These are phyloP conservation scores for Bipolaris sorokiniana DNA, from an alignment of 2,329 filamentous ascomycete species.

Conservation along the genomic window DNA sequence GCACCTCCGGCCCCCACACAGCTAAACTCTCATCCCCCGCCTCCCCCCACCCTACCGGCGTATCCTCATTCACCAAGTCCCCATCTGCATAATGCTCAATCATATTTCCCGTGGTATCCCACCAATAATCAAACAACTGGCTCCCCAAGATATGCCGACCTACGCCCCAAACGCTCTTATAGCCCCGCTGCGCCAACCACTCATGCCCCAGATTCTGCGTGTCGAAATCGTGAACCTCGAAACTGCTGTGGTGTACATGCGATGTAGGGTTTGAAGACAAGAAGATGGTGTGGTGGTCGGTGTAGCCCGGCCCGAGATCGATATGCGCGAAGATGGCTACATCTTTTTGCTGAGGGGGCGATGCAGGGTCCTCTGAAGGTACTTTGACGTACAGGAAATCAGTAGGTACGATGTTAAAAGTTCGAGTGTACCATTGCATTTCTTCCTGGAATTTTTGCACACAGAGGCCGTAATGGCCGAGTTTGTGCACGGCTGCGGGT, in stretches of 20 bases:
- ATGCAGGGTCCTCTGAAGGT: not conserved
- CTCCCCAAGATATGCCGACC: constrained; percentile 72
- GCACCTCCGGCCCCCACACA: constrained; percentile 53
- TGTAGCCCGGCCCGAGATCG: constrained; percentile 57
- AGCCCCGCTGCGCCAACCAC: constrained; percentile 68
- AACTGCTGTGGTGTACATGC: constrained; percentile 71
- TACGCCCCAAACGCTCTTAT: constrained; percentile 72
- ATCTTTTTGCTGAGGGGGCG: constrained; percentile 33
- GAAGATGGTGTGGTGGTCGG: constrained; percentile 65
- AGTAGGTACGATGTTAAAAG: constrained; percentile 56
- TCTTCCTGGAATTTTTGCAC: constrained; percentile 48
- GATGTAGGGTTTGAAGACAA: constrained; percentile 48
- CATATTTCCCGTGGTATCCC: constrained; percentile 67
- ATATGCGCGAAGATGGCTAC: constrained; percentile 61
- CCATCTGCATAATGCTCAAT: constrained; percentile 75
- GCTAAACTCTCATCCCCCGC: constrained; percentile 51
- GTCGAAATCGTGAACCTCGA: constrained; percentile 74
- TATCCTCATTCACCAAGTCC: constrained; percentile 67
- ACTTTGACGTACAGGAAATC: constrained; percentile 51
- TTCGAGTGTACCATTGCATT: constrained; percentile 53
- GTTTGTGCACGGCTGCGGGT: constrained; percentile 57
- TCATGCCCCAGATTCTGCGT: constrained; percentile 73
- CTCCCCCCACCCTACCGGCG: constrained; percentile 52
- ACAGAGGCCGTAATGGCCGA: constrained; percentile 57
- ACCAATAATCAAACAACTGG: constrained; percentile 78